These are phyloP conservation scores for Pichia sp. DNA, from an alignment of 1,139 yeast species.

Conservation along the genomic window DNA sequence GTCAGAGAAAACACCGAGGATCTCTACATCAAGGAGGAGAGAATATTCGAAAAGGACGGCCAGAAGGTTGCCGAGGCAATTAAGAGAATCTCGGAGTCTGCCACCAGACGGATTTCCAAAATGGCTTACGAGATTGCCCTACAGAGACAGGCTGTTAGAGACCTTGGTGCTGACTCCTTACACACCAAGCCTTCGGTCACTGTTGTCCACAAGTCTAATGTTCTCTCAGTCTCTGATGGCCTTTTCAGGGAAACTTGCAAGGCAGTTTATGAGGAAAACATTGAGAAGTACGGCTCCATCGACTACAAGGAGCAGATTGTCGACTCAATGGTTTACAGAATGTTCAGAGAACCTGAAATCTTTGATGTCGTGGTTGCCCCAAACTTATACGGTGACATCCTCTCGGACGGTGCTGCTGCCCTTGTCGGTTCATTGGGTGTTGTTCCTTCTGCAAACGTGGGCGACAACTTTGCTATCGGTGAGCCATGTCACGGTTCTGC, in stretches of 20 bases:
- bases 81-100: conserved; percentile 88
- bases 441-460: conserved; percentile 97
- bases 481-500: conserved; percentile 99
- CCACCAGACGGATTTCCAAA: conserved; percentile 79
- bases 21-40: conserved; percentile 90
- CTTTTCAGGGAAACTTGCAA: conserved; percentile 90
- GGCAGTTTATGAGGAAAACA: conserved; percentile 65
- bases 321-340: conserved; percentile 97
- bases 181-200: conserved; percentile 70
- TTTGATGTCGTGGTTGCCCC: conserved; percentile 99
- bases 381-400: conserved; percentile 93
- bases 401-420: conserved; percentile 99
- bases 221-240: conserved; percentile 88
- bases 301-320: conserved; percentile 91
- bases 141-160: conserved; percentile 81
- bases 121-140: conserved; percentile 91
- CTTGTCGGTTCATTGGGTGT: conserved; percentile 97
- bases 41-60: conserved; percentile 68
- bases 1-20: conserved; percentile 99
- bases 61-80: conserved; percentile 94
- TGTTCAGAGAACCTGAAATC: conserved; percentile 96
- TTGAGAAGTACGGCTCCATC: conserved; percentile 51
- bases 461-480: conserved; percentile 93
- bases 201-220: conserved; percentile 95
- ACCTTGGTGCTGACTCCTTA: conserved; percentile 50